phyloP scores from a whole-genome alignment of 371 early-diverging fungal genomes.

The Funneliformis caledonium region DNA sequence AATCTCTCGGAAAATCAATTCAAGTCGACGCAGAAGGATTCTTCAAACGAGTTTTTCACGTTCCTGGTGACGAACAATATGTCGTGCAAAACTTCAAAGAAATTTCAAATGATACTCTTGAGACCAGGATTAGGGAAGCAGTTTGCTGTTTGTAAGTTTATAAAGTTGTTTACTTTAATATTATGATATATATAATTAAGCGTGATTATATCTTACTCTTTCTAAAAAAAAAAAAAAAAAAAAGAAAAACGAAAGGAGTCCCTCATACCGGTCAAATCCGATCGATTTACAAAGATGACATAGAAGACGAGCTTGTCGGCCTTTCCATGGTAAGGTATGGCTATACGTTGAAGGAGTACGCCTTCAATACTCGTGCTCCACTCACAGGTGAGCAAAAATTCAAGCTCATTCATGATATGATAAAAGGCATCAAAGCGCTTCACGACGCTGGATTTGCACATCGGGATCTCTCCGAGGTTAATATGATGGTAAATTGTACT shows the following conservation, averaged over 20 bases:
- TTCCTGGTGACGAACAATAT: constrained; percentile 41
- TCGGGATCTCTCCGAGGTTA: constrained; percentile 67
- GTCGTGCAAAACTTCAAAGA: constrained; percentile 39
- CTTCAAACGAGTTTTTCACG: constrained; percentile 51
- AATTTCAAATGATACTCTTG: constrained; percentile 14
- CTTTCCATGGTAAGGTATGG: constrained; percentile 46
- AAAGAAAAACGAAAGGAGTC: constrained; percentile 31
- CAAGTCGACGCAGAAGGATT: constrained; percentile 49
- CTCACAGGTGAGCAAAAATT: constrained; percentile 64
- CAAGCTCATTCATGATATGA: constrained; percentile 60
- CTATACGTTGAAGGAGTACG: constrained; percentile 64
- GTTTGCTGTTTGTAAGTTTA: constrained; percentile 39
- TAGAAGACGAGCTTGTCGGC: constrained; percentile 23
- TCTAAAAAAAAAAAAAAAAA: background rate
- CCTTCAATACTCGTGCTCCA: constrained; percentile 57
- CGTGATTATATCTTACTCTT: background rate
- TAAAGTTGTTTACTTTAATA: background rate
- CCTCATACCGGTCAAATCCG: constrained; percentile 35
- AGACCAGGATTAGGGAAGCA: constrained; percentile 19
- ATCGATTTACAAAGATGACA: constrained; percentile 22
- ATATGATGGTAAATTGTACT: constrained; percentile 70
- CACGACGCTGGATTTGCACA: constrained; percentile 64
- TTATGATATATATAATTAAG: background rate
- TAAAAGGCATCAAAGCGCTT: constrained; percentile 56
- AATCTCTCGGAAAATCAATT: constrained; percentile 46